Base-by-base conservation (phyloP, 2,329 filamentous ascomycete genomes). In the Blastomyces parvus region DNA sequence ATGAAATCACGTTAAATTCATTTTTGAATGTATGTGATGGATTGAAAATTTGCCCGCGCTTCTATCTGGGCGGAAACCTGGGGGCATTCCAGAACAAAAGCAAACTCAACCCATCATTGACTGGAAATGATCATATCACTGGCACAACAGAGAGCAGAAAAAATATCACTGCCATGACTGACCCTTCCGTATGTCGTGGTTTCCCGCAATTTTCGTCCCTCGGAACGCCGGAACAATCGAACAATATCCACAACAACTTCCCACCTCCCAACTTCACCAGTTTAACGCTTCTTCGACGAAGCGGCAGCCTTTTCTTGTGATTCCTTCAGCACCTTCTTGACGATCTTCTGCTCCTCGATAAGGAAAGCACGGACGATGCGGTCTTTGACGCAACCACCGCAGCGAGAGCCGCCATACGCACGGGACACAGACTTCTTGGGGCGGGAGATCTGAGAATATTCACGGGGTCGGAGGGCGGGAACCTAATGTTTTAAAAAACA, bases 241-340 rank as follows among this genome's bases (percentile, higher is more conserved):
- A 65, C 62, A 58, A 62, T 53, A 61, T 48, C 58, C 42, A 42
- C 27, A 59, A 40, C 62, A 57, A 62, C 59, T 27, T 50, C 61
- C 60, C 62, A 61, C 36, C 30, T 59, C 44, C 60, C 62, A 61
- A 27, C 30, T 59, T 46, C 40, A 44, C 33, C 68, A 64, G 66
- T 71, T 77, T 78, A 78, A 72, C 76, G 76, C 76, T 78, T 78
- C 69, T 73, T 75, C 38, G 67, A 59, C 14, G 67, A 64, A 61
- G 63, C 63, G 62, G 72, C 69, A 68, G 74, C 73, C 75, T 78
- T 89, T 84, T 90, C 89, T 84, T 96, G 90, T 69, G 85, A 86
- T 86, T 97, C 93, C 89, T 97, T 97, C 80, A 97, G 87, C 76
- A 99, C 94, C 90, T 99, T 99, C 91, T 99, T 99, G 82, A 99